Conservation (phyloP, 768 basidiomycete species). For the Mycena polygramma region DNA sequence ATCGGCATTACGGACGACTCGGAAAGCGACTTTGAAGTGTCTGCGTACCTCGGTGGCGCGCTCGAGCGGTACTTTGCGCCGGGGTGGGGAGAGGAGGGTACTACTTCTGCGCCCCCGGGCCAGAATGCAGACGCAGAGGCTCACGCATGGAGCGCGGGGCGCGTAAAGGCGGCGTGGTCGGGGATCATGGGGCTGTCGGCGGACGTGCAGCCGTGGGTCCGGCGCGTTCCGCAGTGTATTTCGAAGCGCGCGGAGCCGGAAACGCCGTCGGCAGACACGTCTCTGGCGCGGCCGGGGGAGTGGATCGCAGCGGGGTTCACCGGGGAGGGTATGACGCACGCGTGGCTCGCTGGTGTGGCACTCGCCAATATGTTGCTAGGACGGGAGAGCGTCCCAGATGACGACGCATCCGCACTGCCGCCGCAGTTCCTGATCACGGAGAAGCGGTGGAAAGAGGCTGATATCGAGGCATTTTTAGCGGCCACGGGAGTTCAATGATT, state of each 20-base stretch:
- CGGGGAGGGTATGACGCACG: conserved; percentile 82
- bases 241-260: conserved; percentile 54
- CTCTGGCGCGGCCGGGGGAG: conserved; percentile 63
- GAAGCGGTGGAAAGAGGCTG: conserved; percentile 32
- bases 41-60: conserved; percentile 61
- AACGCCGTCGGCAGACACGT: neutral
- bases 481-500: no score
- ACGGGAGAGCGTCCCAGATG: no score
- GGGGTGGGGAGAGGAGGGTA: conserved; percentile 52
- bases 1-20: conserved; percentile 52
- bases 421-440: conserved; percentile 28
- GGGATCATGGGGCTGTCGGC: conserved; percentile 74
- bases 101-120: neutral
- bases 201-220: conserved; percentile 79
- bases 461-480: conserved; percentile 20
- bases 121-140: conserved; percentile 37
- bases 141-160: conserved; percentile 54
- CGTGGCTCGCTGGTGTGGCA: conserved; percentile 73
- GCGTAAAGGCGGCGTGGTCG: conserved; percentile 72
- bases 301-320: conserved; percentile 81
- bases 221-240: conserved; percentile 65
- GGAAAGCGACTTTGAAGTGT: conserved; percentile 45
- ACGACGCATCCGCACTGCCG: conserved; percentile 4
- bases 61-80: conserved; percentile 68
- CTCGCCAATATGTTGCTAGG: conserved; percentile 72